Percentiles rank a stretch among this genome's conserved stretches.
These are phyloP conservation scores for Monilinia fructigena DNA, from an alignment of 2,329 filamentous ascomycete species.

Conservation along the genomic window DNA sequence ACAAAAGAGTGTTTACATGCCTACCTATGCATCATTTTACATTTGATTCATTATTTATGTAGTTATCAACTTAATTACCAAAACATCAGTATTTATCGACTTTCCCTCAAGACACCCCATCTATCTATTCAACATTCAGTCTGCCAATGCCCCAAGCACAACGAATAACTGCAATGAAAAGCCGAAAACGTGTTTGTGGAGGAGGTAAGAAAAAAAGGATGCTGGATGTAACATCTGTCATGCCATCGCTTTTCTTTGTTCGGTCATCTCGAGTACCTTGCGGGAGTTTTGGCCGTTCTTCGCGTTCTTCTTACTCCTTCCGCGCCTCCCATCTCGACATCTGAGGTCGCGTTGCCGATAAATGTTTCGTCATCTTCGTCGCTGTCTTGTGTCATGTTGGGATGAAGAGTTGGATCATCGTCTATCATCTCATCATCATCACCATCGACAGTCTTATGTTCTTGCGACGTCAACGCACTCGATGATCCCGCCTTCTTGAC, in stretches of 20 bases:
- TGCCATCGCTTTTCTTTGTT: not conserved
- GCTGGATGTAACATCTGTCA: not conserved
- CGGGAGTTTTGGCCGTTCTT: not conserved
- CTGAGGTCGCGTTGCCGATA: not conserved
- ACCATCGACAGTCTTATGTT: not conserved
- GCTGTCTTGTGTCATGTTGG: not conserved
- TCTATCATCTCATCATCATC: slow-evolving; percentile 5
- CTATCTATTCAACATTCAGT: too few species aligned
- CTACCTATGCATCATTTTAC: not conserved
- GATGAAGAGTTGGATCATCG: too few species aligned
- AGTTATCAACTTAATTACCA: not conserved
- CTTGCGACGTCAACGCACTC: too few species aligned
- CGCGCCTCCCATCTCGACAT: slow-evolving; percentile 12
- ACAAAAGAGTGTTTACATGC: not conserved
- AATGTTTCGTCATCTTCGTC: slow-evolving; percentile 3
- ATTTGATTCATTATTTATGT: not conserved
- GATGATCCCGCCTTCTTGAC: slow-evolving; percentile 22
- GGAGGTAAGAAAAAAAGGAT: not conserved
- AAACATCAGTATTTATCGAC: not conserved
- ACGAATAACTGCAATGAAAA: not conserved
- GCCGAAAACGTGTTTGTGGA: too few species aligned
- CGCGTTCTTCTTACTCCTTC: slow-evolving; percentile 5
- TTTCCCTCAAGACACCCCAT: too few species aligned
- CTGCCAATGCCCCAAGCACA: too few species aligned
- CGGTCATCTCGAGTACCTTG: slow-evolving; percentile 2